These are phyloP conservation scores for Pelargonium fulgidum DNA, from an alignment of 441 rosid genomes.

Conservation along the genomic window DNA sequence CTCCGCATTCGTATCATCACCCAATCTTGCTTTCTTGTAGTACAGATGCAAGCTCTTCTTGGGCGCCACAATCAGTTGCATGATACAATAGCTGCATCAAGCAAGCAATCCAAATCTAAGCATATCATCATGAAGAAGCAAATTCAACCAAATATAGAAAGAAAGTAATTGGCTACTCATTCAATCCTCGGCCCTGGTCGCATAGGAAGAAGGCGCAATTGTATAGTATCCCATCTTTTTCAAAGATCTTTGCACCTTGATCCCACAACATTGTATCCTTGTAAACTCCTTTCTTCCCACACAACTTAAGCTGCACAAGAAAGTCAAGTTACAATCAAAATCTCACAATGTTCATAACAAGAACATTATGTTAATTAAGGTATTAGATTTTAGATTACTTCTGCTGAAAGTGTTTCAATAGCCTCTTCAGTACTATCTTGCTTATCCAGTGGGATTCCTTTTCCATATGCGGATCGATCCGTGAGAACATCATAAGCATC, in stretches of 20 bases:
- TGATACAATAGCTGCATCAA: constrained; percentile 46
- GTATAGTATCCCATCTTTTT: constrained; percentile 60
- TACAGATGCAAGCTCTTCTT: constrained; percentile 52
- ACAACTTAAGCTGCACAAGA: constrained; percentile 51
- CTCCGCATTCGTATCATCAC: constrained; percentile 51
- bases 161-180: constrained; percentile 34
- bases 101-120: not conserved
- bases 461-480: constrained; percentile 54
- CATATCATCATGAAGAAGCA: not conserved
- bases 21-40: constrained; percentile 63
- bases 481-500: constrained; percentile 55
- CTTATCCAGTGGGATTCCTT: constrained; percentile 66
- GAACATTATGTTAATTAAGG: not conserved
- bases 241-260: constrained; percentile 47
- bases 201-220: constrained; percentile 66
- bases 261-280: constrained; percentile 50
- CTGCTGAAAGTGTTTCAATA: constrained; percentile 46
- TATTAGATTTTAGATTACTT: constrained; percentile 26
- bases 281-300: constrained; percentile 62
- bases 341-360: not conserved
- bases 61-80: constrained; percentile 57
- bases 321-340: not conserved
- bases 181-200: constrained; percentile 54
- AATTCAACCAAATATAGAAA: not conserved
- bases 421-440: constrained; percentile 55